phyloP scores from a whole-genome alignment of 306 rosid genomes.

The Neltuma alba region DNA sequence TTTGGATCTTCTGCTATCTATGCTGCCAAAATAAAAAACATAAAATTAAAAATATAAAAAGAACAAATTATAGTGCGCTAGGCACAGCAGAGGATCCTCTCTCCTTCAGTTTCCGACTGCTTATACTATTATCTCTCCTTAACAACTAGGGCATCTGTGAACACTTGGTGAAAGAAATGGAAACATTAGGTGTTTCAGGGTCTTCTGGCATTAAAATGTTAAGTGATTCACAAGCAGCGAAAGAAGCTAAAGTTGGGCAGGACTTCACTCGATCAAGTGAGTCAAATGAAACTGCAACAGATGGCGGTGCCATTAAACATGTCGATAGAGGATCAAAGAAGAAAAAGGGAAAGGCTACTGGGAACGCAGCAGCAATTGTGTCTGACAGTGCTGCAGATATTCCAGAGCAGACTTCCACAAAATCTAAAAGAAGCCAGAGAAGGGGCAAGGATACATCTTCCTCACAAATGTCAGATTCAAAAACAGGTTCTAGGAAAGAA shows the following conservation, averaged over 20 bases:
- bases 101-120: conserved; percentile 27
- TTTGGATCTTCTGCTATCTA: neutral
- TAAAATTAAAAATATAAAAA: too few species aligned
- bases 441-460: conserved; percentile 74
- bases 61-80: neutral
- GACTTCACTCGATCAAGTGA: conserved; percentile 60
- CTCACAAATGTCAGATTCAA: conserved; percentile 60
- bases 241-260: conserved; percentile 53
- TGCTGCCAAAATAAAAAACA: neutral
- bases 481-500: conserved; percentile 71
- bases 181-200: conserved; percentile 58
- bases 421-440: conserved; percentile 89
- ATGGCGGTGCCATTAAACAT: conserved; percentile 60
- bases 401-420: conserved; percentile 62
- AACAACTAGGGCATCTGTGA: conserved; percentile 71
- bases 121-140: conserved; percentile 25
- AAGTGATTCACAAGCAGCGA: conserved; percentile 46
- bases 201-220: conserved; percentile 49
- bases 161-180: conserved; percentile 78
- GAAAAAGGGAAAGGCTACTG: conserved; percentile 74
- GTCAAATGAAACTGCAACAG: conserved; percentile 56
- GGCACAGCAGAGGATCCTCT: neutral
- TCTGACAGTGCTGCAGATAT: conserved; percentile 69
- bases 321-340: conserved; percentile 80
- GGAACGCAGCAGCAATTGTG: conserved; percentile 44